phyloP scores from a whole-genome alignment of 305 asterid genomes.

The Solanum hybrid region DNA sequence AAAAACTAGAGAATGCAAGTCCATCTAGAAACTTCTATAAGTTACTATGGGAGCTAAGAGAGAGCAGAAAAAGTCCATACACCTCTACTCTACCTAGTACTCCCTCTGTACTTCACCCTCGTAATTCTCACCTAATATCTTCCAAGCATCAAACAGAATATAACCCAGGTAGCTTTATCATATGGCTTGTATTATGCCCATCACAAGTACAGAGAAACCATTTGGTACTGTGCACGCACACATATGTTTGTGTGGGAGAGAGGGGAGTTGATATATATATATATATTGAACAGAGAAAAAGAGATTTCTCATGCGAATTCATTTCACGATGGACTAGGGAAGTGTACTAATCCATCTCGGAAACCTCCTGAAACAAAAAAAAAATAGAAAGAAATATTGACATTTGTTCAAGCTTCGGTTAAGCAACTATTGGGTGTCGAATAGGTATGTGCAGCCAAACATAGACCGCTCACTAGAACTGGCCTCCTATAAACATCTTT shows the following conservation, averaged over 20 bases:
- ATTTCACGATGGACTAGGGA: neutral
- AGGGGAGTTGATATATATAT: neutral
- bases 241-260: neutral
- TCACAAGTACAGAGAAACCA: neutral
- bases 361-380: neutral
- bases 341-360: neutral
- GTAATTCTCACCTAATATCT: neutral
- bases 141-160: neutral
- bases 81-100: neutral
- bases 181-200: neutral
- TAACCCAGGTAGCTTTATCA: neutral
- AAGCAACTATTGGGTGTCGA: neutral
- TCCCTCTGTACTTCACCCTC: neutral
- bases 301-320: neutral
- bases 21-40: neutral
- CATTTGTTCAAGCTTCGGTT: neutral
- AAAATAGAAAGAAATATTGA: neutral
- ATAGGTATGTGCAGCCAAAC: neutral
- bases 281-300: neutral
- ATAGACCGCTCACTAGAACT: neutral
- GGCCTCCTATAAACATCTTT: neutral
- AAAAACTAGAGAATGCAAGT: neutral
- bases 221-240: neutral
- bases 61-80: neutral
- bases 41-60: neutral